Conservation (phyloP, 2,329 filamentous ascomycete genomes). For the Colletotrichum paranaense region DNA sequence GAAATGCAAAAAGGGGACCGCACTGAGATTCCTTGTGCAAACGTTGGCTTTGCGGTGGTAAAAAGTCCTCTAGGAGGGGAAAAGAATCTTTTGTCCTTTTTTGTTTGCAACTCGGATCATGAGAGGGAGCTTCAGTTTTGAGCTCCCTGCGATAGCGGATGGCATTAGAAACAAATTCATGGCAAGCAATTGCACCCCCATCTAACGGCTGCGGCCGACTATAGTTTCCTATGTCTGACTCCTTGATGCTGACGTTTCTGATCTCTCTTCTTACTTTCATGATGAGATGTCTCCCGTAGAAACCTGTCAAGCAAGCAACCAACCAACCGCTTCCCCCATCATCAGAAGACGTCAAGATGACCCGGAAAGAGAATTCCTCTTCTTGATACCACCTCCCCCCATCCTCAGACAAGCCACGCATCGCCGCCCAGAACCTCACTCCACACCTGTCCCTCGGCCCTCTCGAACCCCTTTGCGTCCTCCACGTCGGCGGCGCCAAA, state of each 20-base stretch:
- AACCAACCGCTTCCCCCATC: too few species aligned
- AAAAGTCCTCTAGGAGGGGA: background rate
- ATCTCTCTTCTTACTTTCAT: background rate
- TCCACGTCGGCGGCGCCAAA: constrained; percentile 65
- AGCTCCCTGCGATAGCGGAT: background rate
- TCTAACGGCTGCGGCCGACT: background rate
- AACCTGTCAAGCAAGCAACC: too few species aligned
- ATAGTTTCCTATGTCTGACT: background rate
- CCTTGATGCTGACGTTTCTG: background rate
- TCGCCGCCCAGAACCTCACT: constrained; percentile 52
- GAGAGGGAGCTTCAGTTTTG: background rate
- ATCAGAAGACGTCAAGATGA: background rate
- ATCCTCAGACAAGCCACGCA: constrained; percentile 48
- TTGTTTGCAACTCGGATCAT: background rate
- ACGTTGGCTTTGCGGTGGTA: background rate
- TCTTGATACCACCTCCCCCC: too few species aligned
- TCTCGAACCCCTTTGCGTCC: constrained; percentile 57
- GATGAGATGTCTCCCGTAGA: too few species aligned
- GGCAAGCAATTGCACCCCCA: constrained; percentile 32
- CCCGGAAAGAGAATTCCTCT: background rate
- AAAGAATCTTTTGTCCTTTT: background rate
- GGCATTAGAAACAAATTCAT: constrained; percentile 12
- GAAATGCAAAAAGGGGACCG: background rate
- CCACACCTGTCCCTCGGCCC: constrained; percentile 59
- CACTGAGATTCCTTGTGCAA: background rate